A percentile compares a stretch with the other conserved stretches of the same genome.
phyloP scores from a whole-genome alignment of 1,284 basidiomycete genomes.

The Pisolithus thermaeus region DNA sequence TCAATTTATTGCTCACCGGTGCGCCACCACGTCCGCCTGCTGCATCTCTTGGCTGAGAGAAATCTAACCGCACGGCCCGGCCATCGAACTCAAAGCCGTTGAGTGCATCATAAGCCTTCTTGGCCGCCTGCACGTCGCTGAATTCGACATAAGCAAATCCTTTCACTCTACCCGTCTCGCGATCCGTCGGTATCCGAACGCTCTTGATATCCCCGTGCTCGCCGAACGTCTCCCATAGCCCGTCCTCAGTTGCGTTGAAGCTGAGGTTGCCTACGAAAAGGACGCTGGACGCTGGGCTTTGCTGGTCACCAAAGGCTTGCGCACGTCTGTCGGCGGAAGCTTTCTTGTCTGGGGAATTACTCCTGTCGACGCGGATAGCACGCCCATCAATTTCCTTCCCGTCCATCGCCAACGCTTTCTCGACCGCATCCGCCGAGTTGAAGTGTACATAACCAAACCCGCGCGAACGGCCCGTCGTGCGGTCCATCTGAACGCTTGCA shows the following conservation, averaged over 20 bases:
- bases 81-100: constrained; percentile 82
- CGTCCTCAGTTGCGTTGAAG: constrained; percentile 78
- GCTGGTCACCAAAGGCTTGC: constrained; percentile 69
- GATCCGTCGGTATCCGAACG: constrained; percentile 90
- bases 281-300: constrained; percentile 67
- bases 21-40: constrained; percentile 49
- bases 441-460: constrained; percentile 98
- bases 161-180: constrained; percentile 87
- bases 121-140: constrained; percentile 73
- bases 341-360: constrained; percentile 54
- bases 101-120: constrained; percentile 72
- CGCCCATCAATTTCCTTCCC: constrained; percentile 93
- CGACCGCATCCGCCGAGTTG: constrained; percentile 64
- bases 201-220: constrained; percentile 87
- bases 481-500: constrained; percentile 89
- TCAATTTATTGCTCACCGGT: constrained; percentile 27
- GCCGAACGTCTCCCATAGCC: constrained; percentile 88
- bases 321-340: constrained; percentile 64
- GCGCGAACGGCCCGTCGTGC: constrained; percentile 80
- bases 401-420: constrained; percentile 73
- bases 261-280: constrained; percentile 92
- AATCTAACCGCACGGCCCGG: constrained; percentile 82
- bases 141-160: constrained; percentile 99
- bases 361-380: constrained; percentile 81
- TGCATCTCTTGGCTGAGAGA: constrained; percentile 77